Conservation (phyloP, 495 filamentous ascomycete genomes). For the Letharia columbiana region DNA sequence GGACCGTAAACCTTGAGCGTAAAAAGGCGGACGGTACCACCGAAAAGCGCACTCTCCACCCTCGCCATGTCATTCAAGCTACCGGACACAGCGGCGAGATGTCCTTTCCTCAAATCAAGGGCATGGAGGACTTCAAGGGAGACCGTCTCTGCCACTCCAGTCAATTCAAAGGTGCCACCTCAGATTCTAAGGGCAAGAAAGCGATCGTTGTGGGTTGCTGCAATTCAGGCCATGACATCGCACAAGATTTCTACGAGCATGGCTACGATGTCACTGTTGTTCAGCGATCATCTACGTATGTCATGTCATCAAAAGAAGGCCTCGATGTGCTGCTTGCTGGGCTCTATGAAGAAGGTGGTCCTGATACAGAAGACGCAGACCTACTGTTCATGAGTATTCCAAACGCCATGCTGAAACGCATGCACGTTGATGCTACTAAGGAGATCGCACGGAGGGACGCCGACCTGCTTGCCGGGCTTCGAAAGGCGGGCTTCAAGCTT, state of each 20-base stretch:
- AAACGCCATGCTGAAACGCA: constrained; percentile 42
- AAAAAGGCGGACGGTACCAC: constrained; percentile 38
- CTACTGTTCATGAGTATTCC: constrained; percentile 43
- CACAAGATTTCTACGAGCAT: constrained; percentile 71
- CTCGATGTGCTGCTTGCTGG: constrained; percentile 45
- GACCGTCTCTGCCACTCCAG: constrained; percentile 59
- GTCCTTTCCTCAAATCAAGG: constrained; percentile 54
- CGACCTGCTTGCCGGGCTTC: constrained; percentile 47
- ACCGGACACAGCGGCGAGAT: constrained; percentile 69
- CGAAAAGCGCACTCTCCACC: constrained; percentile 50
- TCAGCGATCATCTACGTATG: constrained; percentile 66
- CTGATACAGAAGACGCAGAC: constrained; percentile 47
- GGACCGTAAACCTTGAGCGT: constrained; percentile 53
- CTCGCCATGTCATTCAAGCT: constrained; percentile 59
- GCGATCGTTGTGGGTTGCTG: constrained; percentile 71
- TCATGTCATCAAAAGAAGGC: constrained; percentile 51
- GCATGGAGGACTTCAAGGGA: constrained; percentile 53
- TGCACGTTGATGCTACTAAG: constrained; percentile 41
- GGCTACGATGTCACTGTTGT: constrained; percentile 80
- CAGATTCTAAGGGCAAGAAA: constrained; percentile 47
- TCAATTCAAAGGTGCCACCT: constrained; percentile 52
- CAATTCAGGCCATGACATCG: constrained; percentile 73
- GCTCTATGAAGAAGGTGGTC: constrained; percentile 54
- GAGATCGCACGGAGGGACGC: constrained; percentile 39
- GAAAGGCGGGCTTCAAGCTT: constrained; percentile 38